Percentiles rank a stretch among this genome's conserved stretches.
These are phyloP conservation scores for Geotrichum ghanense DNA, from an alignment of 805 yeast genomes.

Conservation along the genomic window DNA sequence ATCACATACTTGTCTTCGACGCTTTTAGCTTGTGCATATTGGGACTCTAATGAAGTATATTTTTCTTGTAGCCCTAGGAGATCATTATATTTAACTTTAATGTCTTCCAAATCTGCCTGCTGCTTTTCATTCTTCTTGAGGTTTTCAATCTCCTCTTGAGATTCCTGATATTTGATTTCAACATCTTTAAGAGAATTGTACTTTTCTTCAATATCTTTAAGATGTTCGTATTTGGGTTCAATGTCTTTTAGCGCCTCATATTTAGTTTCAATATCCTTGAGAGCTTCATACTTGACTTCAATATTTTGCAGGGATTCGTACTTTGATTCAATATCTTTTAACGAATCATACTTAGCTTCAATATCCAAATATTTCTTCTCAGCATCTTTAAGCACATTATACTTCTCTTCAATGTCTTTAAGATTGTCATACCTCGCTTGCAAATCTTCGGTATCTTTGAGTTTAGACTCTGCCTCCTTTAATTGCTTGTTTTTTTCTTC, in stretches of 20 bases:
- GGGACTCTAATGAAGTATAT: no score
- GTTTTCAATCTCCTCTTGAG: no score
- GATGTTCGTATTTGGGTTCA: neutral
- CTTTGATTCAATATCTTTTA: constrained; percentile 4
- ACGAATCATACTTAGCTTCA: neutral
- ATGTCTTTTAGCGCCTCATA: neutral
- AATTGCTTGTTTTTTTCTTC: constrained; percentile 2
- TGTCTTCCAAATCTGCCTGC: constrained; percentile 7
- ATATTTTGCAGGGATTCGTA: constrained; percentile 6
- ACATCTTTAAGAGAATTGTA: neutral
- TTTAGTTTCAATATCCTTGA: neutral
- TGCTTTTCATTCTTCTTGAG: constrained; percentile 5
- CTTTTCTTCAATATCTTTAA: neutral
- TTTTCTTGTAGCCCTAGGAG: no score
- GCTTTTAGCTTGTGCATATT: no score
- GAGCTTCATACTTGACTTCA: neutral
- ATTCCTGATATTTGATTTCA: constrained; percentile 6
- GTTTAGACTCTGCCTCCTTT: constrained; percentile 5
- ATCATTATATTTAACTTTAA: neutral
- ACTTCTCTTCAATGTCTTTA: constrained; percentile 5
- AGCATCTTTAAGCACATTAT: neutral
- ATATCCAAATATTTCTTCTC: neutral
- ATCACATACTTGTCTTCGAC: no score
- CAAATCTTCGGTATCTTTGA: neutral
- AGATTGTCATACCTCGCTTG: constrained; percentile 1